Evolutionary conservation across 1,284 basidiomycete species (phyloP).

Genomic region (Cutaneotrichosporon sp.): DNA sequence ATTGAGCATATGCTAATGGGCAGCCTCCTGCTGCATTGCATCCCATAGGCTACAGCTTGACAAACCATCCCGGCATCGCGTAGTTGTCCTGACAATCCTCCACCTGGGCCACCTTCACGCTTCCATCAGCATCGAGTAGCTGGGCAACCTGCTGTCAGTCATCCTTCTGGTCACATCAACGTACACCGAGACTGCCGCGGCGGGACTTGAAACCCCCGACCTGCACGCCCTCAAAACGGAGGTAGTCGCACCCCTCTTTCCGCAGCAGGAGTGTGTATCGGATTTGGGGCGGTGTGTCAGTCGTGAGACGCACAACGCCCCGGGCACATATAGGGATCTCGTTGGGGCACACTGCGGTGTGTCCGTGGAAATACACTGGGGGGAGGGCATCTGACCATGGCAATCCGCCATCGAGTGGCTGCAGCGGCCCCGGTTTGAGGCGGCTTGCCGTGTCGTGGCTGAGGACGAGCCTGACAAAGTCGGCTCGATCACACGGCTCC

Average conservation of each 20-base stretch:
- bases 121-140: no score
- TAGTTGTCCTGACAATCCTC: no score
- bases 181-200: slow-evolving; percentile 39
- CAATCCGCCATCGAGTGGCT: slow-evolving; percentile 15
- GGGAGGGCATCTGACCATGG: slow-evolving; percentile 32
- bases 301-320: slow-evolving; percentile 33
- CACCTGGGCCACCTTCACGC: no score
- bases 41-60: no score
- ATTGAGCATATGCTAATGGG: no score
- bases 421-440: not conserved
- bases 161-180: no score
- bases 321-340: not conserved
- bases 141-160: no score
- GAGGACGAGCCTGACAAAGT: not conserved
- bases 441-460: not conserved
- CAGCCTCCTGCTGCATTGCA: no score
- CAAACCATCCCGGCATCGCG: no score
- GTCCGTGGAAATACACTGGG: slow-evolving; percentile 35
- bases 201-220: slow-evolving; percentile 33
- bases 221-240: slow-evolving; percentile 29
- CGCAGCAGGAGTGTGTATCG: slow-evolving; percentile 42
- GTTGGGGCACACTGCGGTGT: not conserved
- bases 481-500: not conserved
- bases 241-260: slow-evolving; percentile 35
- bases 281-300: slow-evolving; percentile 40